Conservation (phyloP, 192 early-diverging fungal species). For the Jimgerdemannia lactiflua region DNA sequence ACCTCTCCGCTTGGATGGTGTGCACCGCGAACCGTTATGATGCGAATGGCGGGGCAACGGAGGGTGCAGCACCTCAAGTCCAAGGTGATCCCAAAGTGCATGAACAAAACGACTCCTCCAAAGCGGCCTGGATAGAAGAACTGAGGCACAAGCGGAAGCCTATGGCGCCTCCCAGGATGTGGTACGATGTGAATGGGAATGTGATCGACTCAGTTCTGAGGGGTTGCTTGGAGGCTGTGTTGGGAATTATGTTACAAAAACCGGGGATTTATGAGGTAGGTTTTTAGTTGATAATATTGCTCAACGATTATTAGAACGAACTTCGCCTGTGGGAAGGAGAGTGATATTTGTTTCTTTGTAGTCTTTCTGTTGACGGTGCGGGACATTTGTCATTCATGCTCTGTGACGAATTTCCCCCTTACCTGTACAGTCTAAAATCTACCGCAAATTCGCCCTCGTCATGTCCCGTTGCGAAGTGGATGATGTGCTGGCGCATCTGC, state of each 20-base stretch:
- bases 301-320: no score
- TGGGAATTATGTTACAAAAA: constrained; percentile 15
- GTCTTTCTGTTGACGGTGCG: no score
- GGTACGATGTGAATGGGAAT: constrained; percentile 27
- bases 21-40: not conserved
- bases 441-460: constrained; percentile 19
- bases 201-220: constrained; percentile 23
- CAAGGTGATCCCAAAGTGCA: not conserved
- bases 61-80: not conserved
- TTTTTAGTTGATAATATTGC: no score
- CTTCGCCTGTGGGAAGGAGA: no score
- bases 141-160: no score
- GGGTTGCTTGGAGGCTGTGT: constrained; percentile 25
- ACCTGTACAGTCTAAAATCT: constrained; percentile 16
- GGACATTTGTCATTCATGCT: no score
- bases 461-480: constrained; percentile 25
- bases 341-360: no score
- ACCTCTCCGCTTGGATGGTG: not conserved
- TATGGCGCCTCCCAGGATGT: constrained; percentile 10
- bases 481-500: constrained; percentile 18
- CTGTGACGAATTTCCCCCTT: no score
- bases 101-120: not conserved
- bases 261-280: constrained; percentile 25
- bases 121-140: not conserved
- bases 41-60: constrained; percentile 3